These are phyloP conservation scores for Neurospora sp. DNA, from an alignment of 2,329 filamentous ascomycete species.

Conservation along the genomic window DNA sequence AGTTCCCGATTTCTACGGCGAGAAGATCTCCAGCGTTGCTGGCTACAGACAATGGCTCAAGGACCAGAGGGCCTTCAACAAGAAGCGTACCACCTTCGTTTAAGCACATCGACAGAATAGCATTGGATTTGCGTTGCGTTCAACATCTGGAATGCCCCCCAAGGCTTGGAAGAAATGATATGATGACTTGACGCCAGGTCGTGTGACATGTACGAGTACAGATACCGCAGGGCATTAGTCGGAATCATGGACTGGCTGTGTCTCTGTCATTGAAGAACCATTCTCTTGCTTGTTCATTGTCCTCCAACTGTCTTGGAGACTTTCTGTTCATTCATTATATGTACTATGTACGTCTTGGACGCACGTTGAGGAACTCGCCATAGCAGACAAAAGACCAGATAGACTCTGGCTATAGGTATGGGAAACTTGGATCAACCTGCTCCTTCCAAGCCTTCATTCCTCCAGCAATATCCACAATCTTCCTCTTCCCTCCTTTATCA, in stretches of 20 bases:
- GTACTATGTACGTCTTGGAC: background rate
- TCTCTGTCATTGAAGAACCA: background rate
- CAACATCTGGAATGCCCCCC: background rate
- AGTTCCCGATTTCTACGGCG: constrained; percentile 95
- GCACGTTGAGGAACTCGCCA: background rate
- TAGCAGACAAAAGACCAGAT: background rate
- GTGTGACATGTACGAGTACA: background rate
- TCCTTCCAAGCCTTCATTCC: constrained; percentile 66
- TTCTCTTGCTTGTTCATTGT: background rate
- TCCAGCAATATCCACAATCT: constrained; percentile 61
- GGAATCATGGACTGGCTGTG: background rate
- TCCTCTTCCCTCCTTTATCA: constrained; percentile 40
- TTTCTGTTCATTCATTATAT: background rate
- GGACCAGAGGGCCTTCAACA: constrained; percentile 94
- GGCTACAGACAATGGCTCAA: constrained; percentile 95
- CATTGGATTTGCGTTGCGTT: constrained; percentile 5
- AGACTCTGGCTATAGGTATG: constrained; percentile 34
- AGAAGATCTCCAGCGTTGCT: constrained; percentile 90
- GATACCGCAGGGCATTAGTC: background rate
- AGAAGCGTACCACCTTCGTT: constrained; percentile 64
- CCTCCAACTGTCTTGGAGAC: background rate
- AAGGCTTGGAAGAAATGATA: background rate
- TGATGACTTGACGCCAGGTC: background rate
- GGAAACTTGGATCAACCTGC: constrained; percentile 50
- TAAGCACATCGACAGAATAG: constrained; percentile 23